These are phyloP conservation scores for Closterium sp. DNA, from an alignment of 139 green algal genomes.

Conservation along the genomic window DNA sequence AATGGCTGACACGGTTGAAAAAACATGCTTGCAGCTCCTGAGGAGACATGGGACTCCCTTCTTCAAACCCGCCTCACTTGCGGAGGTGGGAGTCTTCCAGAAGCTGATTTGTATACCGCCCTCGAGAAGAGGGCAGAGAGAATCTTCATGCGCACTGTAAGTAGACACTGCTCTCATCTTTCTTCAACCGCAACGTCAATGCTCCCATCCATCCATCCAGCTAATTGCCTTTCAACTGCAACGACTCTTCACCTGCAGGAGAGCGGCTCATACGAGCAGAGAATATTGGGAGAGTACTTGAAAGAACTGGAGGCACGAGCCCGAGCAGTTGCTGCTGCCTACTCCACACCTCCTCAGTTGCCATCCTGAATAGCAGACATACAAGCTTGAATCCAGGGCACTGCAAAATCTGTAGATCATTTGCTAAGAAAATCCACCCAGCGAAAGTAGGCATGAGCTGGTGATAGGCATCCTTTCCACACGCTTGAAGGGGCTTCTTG, in stretches of 20 bases:
- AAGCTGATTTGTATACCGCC: neutral
- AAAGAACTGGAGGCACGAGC: constrained; percentile 1
- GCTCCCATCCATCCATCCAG: too few species aligned
- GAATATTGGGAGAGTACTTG: constrained; percentile 7
- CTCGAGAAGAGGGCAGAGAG: constrained; percentile 22
- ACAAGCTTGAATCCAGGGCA: neutral
- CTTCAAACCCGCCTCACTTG: neutral
- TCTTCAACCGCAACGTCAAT: neutral
- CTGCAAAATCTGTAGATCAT: neutral
- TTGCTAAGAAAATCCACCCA: neutral
- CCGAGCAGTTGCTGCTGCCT: constrained; percentile 1
- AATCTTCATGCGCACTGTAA: constrained; percentile 19
- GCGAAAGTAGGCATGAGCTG: neutral
- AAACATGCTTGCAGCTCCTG: neutral
- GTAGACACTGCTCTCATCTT: neutral
- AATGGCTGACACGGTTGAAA: neutral
- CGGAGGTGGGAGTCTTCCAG: constrained; percentile 3
- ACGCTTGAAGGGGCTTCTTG: neutral
- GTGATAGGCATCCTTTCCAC: neutral
- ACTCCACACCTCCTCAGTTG: neutral
- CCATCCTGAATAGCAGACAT: neutral
- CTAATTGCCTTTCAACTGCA: neutral
- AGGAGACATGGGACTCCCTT: neutral
- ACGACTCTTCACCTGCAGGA: neutral
- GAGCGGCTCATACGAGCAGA: constrained; percentile 10